Base-by-base conservation (phyloP, 345 rosid genomes). In the Clausena lansium region DNA sequence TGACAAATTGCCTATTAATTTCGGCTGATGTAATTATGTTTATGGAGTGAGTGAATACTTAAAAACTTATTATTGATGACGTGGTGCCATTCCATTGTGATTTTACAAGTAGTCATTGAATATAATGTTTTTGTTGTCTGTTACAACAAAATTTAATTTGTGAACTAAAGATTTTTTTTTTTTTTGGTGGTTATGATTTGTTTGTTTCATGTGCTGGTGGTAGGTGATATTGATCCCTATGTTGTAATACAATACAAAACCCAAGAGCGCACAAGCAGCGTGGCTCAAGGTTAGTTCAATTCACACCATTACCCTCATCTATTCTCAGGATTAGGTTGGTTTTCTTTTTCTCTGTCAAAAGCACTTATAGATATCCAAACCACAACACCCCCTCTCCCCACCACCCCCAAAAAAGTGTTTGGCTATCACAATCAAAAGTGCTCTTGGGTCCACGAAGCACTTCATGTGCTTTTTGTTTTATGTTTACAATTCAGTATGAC, bases 161-260 rank as follows among this genome's bases (percentile, higher is more conserved):
- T 73, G 54, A 73, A 35, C 28, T 66, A 55, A 38, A 30, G 7
- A 20, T 58, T 55, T 19, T 22, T 0, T 10, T 10, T 41, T 41
- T 38, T 38, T 66, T 0, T 66, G 28, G 8, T 45, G 14, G 55
- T 57, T 35, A n/a, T 64, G 77, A 73, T 24, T 10, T 25, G 47
- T 30, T 50, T 45, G 50, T 0, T 15, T 11, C 13, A 13, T 45
- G 50, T 45, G 50, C 17, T 45, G 50, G 33, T 45, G 50, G 33
- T n/a, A 93, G 97, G 95, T 76, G 75, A 85, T 22, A 77, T 87
- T 71, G 99, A 95, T 81, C 93, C 97, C 5, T 95, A 92, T 73
- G 98, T 93, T 74, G 35, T 87, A 80, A 77, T 92, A 39, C 80
- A 89, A 32, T 95, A 90, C 92, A 93, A 86, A 84, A 85, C 81